phyloP scores from a whole-genome alignment of 2,329 filamentous ascomycete genomes.

The Calonectria henricotiae region DNA sequence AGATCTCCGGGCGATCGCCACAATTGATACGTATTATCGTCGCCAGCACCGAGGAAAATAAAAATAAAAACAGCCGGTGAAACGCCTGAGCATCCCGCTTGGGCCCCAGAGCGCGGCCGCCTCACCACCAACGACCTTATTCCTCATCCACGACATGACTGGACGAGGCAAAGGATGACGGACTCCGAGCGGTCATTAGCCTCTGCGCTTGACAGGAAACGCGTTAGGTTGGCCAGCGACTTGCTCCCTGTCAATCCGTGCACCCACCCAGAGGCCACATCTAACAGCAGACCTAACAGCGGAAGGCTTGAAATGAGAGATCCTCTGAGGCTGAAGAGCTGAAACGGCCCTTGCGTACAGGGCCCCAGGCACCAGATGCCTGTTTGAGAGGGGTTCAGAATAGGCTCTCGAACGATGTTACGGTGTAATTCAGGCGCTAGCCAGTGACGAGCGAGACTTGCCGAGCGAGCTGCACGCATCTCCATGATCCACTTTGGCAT shows the following conservation, averaged over 20 bases:
- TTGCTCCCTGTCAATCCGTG: not conserved
- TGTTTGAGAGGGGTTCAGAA: conserved; percentile 2
- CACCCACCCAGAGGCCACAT: conserved; percentile 5
- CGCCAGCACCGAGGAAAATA: not conserved
- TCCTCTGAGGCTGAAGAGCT: conserved; percentile 34
- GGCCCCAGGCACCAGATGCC: conserved; percentile 1
- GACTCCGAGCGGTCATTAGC: conserved; percentile 7
- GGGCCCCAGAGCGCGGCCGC: conserved; percentile 11
- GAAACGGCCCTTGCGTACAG: conserved; percentile 28
- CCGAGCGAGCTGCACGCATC: conserved; percentile 6
- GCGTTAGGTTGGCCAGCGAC: conserved; percentile 2
- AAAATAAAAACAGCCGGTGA: not conserved
- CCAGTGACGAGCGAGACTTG: conserved; percentile 18
- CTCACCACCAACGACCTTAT: conserved; percentile 13
- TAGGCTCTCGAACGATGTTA: conserved; percentile 13
- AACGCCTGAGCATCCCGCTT: conserved; percentile 16
- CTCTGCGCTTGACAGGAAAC: not conserved
- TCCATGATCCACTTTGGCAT: conserved; percentile 1
- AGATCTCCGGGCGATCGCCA: conserved; percentile 22
- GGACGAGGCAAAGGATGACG: conserved; percentile 15
- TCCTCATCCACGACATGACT: conserved; percentile 16
- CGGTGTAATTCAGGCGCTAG: conserved; percentile 21
- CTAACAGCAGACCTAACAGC: conserved; percentile 26
- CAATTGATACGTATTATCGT: not conserved
- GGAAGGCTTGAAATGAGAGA: conserved; percentile 14